Percentiles rank a stretch among this genome's conserved stretches.
Evolutionary conservation across 352 stramenopile genomes (phyloP).

Genomic region (Phytopythium mirpurense): DNA sequence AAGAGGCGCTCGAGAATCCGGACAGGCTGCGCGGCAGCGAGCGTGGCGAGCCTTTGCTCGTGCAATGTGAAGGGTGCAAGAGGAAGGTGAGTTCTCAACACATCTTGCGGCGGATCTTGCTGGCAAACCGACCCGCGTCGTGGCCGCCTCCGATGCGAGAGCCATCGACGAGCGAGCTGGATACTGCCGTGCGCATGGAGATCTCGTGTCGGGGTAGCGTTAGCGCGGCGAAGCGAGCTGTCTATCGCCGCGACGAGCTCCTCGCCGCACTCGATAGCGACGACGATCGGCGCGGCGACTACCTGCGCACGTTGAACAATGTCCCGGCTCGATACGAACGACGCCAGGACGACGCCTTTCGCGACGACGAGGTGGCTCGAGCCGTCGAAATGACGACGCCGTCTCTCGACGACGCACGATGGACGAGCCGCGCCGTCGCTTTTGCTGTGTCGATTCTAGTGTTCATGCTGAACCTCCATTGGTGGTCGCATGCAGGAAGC

Average conservation of each 20-base stretch:
- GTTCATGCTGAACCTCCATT: background rate
- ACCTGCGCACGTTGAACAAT: background rate
- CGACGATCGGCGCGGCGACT: background rate
- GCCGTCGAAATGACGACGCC: background rate
- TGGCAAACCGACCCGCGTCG: background rate
- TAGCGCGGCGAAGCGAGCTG: background rate
- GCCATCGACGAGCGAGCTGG: background rate
- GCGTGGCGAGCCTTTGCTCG: background rate
- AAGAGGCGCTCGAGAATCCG: background rate
- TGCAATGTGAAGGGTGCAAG: background rate
- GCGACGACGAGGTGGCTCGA: background rate
- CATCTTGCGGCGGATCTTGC: background rate
- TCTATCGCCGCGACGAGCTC: background rate
- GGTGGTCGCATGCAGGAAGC: background rate
- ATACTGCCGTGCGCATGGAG: background rate
- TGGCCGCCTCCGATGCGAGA: background rate
- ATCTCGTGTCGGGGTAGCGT: background rate
- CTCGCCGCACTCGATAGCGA: background rate
- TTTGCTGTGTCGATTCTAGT: background rate
- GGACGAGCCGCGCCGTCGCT: background rate
- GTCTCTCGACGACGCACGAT: slow-evolving; percentile 4
- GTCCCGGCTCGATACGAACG: background rate
- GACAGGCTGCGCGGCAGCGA: background rate
- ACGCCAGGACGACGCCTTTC: background rate
- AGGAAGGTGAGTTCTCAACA: background rate